Conservation (phyloP, 23 red algal species). For the Gracilaria domingensis region DNA sequence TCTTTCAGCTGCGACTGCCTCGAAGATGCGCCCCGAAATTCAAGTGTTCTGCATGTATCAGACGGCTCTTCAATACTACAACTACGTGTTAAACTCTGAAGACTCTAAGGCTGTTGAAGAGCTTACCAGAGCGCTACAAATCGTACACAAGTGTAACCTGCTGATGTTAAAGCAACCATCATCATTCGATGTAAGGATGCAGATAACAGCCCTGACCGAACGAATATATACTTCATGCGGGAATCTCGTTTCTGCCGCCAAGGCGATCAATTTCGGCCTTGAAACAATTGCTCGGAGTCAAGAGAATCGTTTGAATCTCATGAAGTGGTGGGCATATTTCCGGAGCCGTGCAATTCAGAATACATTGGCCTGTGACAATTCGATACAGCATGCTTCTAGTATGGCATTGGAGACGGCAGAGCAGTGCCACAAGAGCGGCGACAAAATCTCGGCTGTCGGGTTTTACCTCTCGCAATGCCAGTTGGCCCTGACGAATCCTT, state of each 20-base stretch:
- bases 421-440: slow-evolving; percentile 1
- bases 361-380: not conserved
- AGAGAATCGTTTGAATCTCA: not conserved
- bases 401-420: slow-evolving; percentile 45
- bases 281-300: slow-evolving; percentile 8
- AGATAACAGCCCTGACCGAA: slow-evolving; percentile 22
- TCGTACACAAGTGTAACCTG: slow-evolving; percentile 56
- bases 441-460: slow-evolving; percentile 25
- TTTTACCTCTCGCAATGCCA: slow-evolving; percentile 49
- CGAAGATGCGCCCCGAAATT: slow-evolving; percentile 3
- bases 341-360: slow-evolving; percentile 29
- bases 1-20: slow-evolving; percentile 3
- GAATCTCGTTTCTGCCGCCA: slow-evolving; percentile 22
- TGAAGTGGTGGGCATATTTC: slow-evolving; percentile 65
- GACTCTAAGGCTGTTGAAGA: not conserved
- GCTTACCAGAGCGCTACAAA: slow-evolving; percentile 32
- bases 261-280: slow-evolving; percentile 26
- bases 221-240: slow-evolving; percentile 14
- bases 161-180: slow-evolving; percentile 18
- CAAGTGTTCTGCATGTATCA: slow-evolving; percentile 29
- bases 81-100: not conserved
- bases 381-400: not conserved
- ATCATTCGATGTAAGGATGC: slow-evolving; percentile 20
- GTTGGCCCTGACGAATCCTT: not conserved
- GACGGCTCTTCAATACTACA: slow-evolving; percentile 1